Evolutionary conservation across 75 land plant genomes (phyloP).

Genomic region (Selaginella moellendorffii): DNA sequence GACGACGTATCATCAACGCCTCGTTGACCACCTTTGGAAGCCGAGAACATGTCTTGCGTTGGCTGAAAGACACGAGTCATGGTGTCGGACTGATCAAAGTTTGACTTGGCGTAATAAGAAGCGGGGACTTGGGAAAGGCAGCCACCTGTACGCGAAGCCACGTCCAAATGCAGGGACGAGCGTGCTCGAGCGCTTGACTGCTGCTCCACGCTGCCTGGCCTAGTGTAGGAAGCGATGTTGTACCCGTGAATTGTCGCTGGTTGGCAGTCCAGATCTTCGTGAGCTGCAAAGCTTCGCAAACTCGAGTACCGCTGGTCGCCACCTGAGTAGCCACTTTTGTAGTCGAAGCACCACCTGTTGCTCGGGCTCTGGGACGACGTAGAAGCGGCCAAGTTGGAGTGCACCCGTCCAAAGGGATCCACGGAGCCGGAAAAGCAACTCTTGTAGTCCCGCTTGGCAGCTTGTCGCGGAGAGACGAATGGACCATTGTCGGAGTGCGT

Average conservation of each 20-base stretch:
- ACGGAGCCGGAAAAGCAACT: neutral
- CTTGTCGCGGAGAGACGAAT: too few relatives aligned
- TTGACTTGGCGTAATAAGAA: neutral
- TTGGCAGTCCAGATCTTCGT: slow-evolving; percentile 40
- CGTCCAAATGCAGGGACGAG: neutral
- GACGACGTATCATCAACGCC: neutral
- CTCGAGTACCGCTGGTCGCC: slow-evolving; percentile 64
- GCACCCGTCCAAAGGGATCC: neutral
- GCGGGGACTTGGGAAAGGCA: too few relatives aligned
- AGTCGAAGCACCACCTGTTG: slow-evolving; percentile 19
- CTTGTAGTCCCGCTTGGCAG: neutral
- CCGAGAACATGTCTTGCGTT: neutral
- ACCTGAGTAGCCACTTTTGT: slow-evolving; percentile 20
- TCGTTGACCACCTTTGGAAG: too few relatives aligned
- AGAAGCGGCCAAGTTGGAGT: slow-evolving; percentile 20
- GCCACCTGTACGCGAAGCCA: too few relatives aligned
- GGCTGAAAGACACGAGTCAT: neutral
- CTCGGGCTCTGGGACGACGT: slow-evolving; percentile 36
- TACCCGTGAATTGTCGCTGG: slow-evolving; percentile 96
- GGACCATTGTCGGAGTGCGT: too few relatives aligned
- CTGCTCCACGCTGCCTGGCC: neutral
- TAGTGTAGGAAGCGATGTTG: slow-evolving; percentile 17
- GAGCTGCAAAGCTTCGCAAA: slow-evolving; percentile 33
- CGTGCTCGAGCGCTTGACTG: neutral
- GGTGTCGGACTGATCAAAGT: neutral